Percentiles rank a stretch among this genome's conserved stretches.
phyloP scores from a whole-genome alignment of 345 rosid genomes.

The Salix caprea region DNA sequence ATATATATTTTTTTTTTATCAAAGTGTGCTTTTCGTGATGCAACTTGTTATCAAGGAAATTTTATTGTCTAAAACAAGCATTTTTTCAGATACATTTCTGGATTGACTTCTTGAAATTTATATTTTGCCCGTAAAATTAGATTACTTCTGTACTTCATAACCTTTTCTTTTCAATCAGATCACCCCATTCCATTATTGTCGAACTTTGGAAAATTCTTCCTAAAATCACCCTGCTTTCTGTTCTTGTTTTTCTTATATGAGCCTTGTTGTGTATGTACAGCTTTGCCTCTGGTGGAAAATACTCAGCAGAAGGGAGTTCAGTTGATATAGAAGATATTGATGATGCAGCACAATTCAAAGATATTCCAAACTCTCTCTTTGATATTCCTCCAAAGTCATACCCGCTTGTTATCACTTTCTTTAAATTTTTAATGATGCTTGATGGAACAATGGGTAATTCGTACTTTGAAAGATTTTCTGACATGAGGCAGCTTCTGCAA shows the following conservation, averaged over 20 bases:
- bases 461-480: slow-evolving; percentile 42
- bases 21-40: neutral
- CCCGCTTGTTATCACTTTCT: slow-evolving; percentile 55
- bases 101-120: neutral
- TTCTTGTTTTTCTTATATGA: neutral
- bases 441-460: slow-evolving; percentile 48
- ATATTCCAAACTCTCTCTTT: slow-evolving; percentile 39
- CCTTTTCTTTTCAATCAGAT: neutral
- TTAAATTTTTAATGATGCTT: slow-evolving; percentile 54
- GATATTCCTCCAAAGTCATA: slow-evolving; percentile 27
- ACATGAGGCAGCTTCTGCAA: slow-evolving; percentile 21
- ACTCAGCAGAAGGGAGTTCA: slow-evolving; percentile 12
- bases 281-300: slow-evolving; percentile 28
- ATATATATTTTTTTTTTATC: neutral
- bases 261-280: slow-evolving; percentile 20
- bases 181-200: neutral
- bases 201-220: neutral
- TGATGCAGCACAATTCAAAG: slow-evolving; percentile 31
- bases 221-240: neutral
- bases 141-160: neutral
- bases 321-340: slow-evolving; percentile 30
- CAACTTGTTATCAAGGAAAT: neutral
- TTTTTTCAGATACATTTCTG: neutral
- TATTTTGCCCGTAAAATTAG: neutral
- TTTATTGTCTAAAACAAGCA: neutral